Conservation (phyloP, 2,329 filamentous ascomycete genomes). For the Dactylellina cionopaga region DNA sequence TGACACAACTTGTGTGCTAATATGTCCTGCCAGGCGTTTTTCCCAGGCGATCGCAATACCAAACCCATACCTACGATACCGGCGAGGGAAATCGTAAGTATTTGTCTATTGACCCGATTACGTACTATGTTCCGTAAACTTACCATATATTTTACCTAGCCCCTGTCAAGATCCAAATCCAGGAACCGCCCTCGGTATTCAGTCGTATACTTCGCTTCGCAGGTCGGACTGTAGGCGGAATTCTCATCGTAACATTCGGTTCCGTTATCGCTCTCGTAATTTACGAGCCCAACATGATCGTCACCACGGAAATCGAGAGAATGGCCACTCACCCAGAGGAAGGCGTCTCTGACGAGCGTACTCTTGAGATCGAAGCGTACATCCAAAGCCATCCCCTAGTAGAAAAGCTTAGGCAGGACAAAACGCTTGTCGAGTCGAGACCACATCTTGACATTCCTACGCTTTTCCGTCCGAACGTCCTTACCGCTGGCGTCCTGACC, state of each 20-base stretch:
- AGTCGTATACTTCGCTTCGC: constrained; percentile 23
- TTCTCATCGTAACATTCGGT: constrained; percentile 43
- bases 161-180: constrained; percentile 48
- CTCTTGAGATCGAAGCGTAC: constrained; percentile 73
- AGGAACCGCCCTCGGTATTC: constrained; percentile 46
- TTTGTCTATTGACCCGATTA: background rate
- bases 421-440: constrained; percentile 77
- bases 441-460: constrained; percentile 88
- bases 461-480: constrained; percentile 74
- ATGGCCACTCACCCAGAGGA: constrained; percentile 42
- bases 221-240: constrained; percentile 34
- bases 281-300: constrained; percentile 44
- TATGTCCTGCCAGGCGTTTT: constrained; percentile 15
- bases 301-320: constrained; percentile 29
- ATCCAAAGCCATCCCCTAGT: constrained; percentile 82
- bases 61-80: constrained; percentile 44
- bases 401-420: constrained; percentile 72
- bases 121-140: background rate
- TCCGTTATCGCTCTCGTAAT: constrained; percentile 41
- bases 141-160: constrained; percentile 17
- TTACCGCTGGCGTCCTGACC: constrained; percentile 82
- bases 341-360: constrained; percentile 64
- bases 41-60: constrained; percentile 31
- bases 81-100: constrained; percentile 49
- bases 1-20: background rate